Evolutionary conservation across 345 rosid species (phyloP).

Genomic region (Acer yangbiense): DNA sequence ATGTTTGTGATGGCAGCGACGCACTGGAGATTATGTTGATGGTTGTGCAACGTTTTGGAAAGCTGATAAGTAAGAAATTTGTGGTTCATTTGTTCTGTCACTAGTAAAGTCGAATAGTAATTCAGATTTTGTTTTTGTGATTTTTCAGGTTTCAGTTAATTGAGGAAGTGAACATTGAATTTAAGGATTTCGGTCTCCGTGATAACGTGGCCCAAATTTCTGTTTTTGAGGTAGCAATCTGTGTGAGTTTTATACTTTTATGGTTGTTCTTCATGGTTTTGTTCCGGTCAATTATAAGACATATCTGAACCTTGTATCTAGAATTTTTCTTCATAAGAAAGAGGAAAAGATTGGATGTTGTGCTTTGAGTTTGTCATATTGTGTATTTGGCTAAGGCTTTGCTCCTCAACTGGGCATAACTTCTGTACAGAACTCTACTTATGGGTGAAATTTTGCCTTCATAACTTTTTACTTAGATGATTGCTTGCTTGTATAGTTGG

Average conservation of each 20-base stretch:
- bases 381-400: background rate
- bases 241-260: background rate
- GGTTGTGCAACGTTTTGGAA: conserved; percentile 90
- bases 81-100: conserved; percentile 11
- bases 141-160: conserved; percentile 58
- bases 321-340: background rate
- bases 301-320: background rate
- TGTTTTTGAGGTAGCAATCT: conserved; percentile 65
- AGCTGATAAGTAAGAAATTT: conserved; percentile 50
- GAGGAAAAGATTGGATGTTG: background rate
- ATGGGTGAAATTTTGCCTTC: background rate
- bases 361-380: background rate
- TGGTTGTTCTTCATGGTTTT: background rate
- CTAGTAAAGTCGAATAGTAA: background rate
- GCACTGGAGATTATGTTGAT: conserved; percentile 75
- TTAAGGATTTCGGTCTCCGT: conserved; percentile 59
- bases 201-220: conserved; percentile 83
- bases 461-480: background rate
- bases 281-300: background rate
- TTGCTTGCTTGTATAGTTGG: background rate
- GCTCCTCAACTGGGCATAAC: background rate
- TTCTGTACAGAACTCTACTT: background rate
- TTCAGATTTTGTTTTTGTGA: conserved; percentile 16
- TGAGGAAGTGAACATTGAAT: conserved; percentile 67
- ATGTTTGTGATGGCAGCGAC: conserved; percentile 54